Conservation (phyloP, 1,139 yeast species). For the Arxiozyma slooffiae region DNA sequence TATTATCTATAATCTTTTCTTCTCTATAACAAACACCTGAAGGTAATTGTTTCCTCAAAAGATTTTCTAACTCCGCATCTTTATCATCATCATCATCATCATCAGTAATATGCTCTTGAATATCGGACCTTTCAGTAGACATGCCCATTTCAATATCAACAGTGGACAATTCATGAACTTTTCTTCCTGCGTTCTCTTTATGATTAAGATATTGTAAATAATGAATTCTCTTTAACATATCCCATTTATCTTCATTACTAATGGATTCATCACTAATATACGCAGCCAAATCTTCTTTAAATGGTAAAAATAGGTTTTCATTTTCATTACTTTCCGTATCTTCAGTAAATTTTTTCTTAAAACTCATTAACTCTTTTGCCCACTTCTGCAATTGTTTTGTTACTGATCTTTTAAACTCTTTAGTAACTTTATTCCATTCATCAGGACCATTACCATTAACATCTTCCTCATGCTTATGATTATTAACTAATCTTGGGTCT, state of each 20-base stretch:
- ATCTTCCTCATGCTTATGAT: conserved; percentile 53
- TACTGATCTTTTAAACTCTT: conserved; percentile 44
- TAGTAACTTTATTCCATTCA: conserved; percentile 38
- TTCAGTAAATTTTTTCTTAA: not conserved
- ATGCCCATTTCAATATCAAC: not conserved
- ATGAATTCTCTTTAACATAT: conserved; percentile 55
- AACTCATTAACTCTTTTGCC: conserved; percentile 40
- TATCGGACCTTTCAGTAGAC: not conserved
- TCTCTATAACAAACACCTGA: conserved; percentile 15
- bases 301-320: conserved; percentile 41
- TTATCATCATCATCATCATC: not conserved
- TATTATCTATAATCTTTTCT: conserved; percentile 2
- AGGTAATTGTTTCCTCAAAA: not conserved
- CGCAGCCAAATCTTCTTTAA: conserved; percentile 44
- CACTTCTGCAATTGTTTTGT: conserved; percentile 46
- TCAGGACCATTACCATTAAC: conserved; percentile 72
- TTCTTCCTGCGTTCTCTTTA: conserved; percentile 23
- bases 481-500: conserved; percentile 71
- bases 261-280: conserved; percentile 43
- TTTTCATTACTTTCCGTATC: conserved; percentile 1
- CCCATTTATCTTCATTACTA: conserved; percentile 38
- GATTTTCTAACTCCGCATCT: not conserved
- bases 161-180: not conserved
- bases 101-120: conserved; percentile 21
- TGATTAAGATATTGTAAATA: conserved; percentile 57